phyloP scores from a whole-genome alignment of 371 early-diverging fungal genomes.

The Funneliformis caledonium region DNA sequence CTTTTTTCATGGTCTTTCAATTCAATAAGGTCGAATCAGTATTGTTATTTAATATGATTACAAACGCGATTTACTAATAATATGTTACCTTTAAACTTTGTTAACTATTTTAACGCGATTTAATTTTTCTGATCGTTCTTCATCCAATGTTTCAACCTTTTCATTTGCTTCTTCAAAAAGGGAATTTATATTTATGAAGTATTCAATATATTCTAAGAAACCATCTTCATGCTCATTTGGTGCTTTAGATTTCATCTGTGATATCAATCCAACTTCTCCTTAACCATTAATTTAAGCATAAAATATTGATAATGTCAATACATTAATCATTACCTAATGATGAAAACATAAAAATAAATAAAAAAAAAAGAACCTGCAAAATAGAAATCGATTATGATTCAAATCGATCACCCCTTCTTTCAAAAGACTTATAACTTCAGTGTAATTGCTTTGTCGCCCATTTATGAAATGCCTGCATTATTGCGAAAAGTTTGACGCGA shows the following conservation, averaged over 20 bases:
- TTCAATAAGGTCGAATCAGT: not conserved
- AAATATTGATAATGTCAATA: not conserved
- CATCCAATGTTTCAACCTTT: conserved; percentile 74
- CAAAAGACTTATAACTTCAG: too few species aligned
- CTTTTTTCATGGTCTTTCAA: conserved; percentile 68
- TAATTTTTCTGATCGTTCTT: conserved; percentile 76
- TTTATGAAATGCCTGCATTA: conserved; percentile 81
- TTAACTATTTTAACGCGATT: conserved; percentile 72
- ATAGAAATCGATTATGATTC: conserved; percentile 98
- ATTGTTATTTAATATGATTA: not conserved
- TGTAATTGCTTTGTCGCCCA: conserved; percentile 44
- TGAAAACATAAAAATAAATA: too few species aligned
- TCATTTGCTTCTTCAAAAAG: conserved; percentile 53
- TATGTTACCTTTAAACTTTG: conserved; percentile 40
- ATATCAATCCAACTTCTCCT: conserved; percentile 99
- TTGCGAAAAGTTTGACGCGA: conserved; percentile 81
- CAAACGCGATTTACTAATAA: not conserved
- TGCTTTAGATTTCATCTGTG: conserved; percentile 98
- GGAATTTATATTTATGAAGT: conserved; percentile 89
- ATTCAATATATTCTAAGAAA: conserved; percentile 98
- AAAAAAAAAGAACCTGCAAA: conserved; percentile 73
- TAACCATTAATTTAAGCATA: not conserved
- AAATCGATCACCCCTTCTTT: conserved; percentile 71
- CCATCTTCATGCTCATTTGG: conserved; percentile 94
- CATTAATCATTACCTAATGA: conserved; percentile 49